Evolutionary conservation across 345 rosid species (phyloP).

Genomic region (Trapa bicornis): DNA sequence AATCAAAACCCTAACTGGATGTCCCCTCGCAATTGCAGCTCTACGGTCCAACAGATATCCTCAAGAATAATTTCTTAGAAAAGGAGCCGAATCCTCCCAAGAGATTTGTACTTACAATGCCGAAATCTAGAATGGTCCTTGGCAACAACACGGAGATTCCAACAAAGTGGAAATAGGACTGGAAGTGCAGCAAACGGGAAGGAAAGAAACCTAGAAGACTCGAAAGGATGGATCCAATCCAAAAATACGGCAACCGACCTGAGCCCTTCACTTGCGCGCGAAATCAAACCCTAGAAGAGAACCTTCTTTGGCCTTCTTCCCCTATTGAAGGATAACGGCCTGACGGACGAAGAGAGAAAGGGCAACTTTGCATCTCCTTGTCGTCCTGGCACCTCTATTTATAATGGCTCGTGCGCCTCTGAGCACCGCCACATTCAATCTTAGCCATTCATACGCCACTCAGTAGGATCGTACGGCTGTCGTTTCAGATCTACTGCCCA

Average conservation of each 20-base stretch:
- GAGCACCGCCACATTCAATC: constrained; percentile 26
- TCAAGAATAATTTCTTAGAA: not conserved
- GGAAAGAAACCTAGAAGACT: constrained; percentile 6
- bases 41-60: constrained; percentile 1
- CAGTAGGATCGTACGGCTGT: not conserved
- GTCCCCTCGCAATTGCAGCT: constrained; percentile 1
- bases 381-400: constrained; percentile 17
- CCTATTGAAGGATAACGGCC: not conserved
- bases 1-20: constrained; percentile 5
- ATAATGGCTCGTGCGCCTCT: constrained; percentile 21
- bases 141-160: not conserved
- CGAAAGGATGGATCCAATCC: constrained; percentile 4
- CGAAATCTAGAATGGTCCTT: not conserved
- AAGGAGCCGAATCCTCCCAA: not conserved
- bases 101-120: not conserved
- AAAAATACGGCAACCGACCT: constrained; percentile 26
- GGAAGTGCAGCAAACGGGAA: not conserved
- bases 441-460: constrained; percentile 16
- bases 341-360: constrained; percentile 3
- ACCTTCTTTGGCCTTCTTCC: constrained; percentile 7
- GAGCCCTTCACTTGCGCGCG: constrained; percentile 16
- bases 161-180: not conserved
- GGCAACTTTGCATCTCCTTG: not conserved
- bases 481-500: not conserved
- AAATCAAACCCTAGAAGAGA: constrained; percentile 14